Evolutionary conservation across 2,329 filamentous ascomycete species (phyloP).

Genomic region (Colletotrichum sp.): DNA sequence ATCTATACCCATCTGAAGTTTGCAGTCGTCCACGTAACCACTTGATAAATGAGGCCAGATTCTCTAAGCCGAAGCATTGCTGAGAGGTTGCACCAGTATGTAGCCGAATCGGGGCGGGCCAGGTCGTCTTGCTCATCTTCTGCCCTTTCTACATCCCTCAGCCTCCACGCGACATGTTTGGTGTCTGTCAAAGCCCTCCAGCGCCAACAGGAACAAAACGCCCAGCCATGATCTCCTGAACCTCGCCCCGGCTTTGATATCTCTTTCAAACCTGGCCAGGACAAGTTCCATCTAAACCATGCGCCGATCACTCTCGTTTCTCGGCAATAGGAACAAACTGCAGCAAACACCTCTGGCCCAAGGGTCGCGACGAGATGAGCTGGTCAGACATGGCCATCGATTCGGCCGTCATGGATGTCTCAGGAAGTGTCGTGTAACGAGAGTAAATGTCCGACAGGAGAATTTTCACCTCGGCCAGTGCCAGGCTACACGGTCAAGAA

Average conservation of each 20-base stretch:
- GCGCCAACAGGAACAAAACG: neutral
- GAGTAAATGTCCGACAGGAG: slow-evolving; percentile 68
- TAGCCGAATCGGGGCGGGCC: neutral
- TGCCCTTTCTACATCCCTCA: neutral
- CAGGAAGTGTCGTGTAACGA: slow-evolving; percentile 59
- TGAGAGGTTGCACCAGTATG: neutral
- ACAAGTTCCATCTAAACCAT: neutral
- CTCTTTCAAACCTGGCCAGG: neutral
- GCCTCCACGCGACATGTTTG: neutral
- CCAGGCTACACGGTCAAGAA: slow-evolving; percentile 48
- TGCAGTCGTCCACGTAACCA: neutral
- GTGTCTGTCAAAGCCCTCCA: neutral
- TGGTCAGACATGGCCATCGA: slow-evolving; percentile 72
- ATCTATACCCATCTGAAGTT: neutral
- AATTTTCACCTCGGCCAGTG: slow-evolving; percentile 71
- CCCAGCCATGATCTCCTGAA: neutral
- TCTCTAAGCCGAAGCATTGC: neutral
- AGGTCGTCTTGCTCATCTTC: neutral
- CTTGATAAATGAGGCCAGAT: neutral
- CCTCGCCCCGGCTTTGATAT: neutral
- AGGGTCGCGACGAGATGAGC: slow-evolving; percentile 68
- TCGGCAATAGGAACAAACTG: slow-evolving; percentile 43
- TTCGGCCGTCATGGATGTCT: slow-evolving; percentile 55
- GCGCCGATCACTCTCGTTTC: neutral
- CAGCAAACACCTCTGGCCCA: slow-evolving; percentile 63